Percentiles rank a stretch among this genome's conserved stretches.
Evolutionary conservation across 305 asterid genomes (phyloP).

Genomic region (Striga hermonthica): DNA sequence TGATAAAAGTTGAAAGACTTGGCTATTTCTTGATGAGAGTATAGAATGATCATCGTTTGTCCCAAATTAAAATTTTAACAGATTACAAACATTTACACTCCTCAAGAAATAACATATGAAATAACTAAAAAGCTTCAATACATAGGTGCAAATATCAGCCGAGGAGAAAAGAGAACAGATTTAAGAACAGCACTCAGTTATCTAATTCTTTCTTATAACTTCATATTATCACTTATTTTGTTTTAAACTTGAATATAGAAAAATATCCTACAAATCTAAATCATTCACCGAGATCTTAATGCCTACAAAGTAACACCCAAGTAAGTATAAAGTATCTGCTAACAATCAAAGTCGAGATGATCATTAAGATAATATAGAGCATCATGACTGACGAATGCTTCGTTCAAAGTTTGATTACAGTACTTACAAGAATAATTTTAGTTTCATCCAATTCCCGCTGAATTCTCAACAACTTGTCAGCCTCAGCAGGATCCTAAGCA

Average conservation of each 20-base stretch:
- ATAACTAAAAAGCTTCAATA: slow-evolving; percentile 1
- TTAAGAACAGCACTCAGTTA: neutral
- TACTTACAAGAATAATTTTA: slow-evolving; percentile 44
- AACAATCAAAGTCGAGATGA: too few relatives aligned
- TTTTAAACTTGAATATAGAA: neutral
- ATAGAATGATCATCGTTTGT: neutral
- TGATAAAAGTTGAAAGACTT: neutral
- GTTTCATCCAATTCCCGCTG: slow-evolving; percentile 87
- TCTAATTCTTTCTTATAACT: neutral
- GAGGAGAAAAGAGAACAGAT: neutral
- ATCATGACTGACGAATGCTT: too few relatives aligned
- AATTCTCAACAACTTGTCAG: slow-evolving; percentile 76
- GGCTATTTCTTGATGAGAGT: neutral
- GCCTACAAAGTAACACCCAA: too few relatives aligned
- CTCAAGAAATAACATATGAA: neutral
- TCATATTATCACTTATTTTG: neutral
- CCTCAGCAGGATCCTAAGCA: slow-evolving; percentile 82
- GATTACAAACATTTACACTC: neutral
- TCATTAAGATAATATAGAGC: too few relatives aligned
- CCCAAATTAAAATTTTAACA: neutral
- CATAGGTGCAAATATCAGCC: slow-evolving; percentile 12
- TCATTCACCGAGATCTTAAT: neutral
- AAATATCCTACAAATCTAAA: neutral
- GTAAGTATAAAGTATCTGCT: too few relatives aligned
- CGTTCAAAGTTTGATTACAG: too few relatives aligned